Evolutionary conservation across 805 yeast species (phyloP).

Genomic region (Ogataea trehaloabstinens): DNA sequence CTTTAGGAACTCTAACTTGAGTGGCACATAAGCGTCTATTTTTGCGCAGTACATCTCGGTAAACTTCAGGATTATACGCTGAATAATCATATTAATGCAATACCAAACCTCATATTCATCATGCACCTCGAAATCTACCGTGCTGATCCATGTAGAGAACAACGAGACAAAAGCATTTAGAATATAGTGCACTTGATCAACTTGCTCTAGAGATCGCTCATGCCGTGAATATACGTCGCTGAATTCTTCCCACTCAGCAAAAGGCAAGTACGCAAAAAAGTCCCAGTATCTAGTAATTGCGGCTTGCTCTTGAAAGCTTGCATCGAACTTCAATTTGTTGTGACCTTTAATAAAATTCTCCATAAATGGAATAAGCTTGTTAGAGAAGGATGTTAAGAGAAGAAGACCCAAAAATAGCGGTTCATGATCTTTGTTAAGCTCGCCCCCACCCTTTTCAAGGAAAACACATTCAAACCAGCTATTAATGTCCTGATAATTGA

Average conservation of each 20-base stretch:
- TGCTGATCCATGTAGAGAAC: constrained; percentile 16
- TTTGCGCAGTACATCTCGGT: constrained; percentile 10
- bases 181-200: constrained; percentile 1
- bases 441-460: constrained; percentile 1
- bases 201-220: constrained; percentile 4
- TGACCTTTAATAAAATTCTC: constrained; percentile 5
- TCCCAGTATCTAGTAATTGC: constrained; percentile 15
- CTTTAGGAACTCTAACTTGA: constrained; percentile 10
- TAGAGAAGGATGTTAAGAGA: constrained; percentile 9
- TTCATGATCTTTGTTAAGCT: constrained; percentile 7
- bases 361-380: constrained; percentile 6
- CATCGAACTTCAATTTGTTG: constrained; percentile 3
- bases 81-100: constrained; percentile 17
- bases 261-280: constrained; percentile 13
- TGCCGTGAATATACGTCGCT: constrained; percentile 5
- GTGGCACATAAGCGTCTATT: neutral
- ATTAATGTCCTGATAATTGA: constrained; percentile 11
- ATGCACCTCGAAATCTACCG: neutral
- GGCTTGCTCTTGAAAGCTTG: constrained; percentile 2
- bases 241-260: constrained; percentile 16
- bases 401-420: constrained; percentile 15
- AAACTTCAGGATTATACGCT: constrained; percentile 8
- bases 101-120: constrained; percentile 11
- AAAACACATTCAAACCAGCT: constrained; percentile 14
- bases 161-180: constrained; percentile 7